Percentiles rank a stretch among this genome's conserved stretches.
Conservation (phyloP, 2,329 filamentous ascomycete genomes). For the Hypomyces rosellus region DNA sequence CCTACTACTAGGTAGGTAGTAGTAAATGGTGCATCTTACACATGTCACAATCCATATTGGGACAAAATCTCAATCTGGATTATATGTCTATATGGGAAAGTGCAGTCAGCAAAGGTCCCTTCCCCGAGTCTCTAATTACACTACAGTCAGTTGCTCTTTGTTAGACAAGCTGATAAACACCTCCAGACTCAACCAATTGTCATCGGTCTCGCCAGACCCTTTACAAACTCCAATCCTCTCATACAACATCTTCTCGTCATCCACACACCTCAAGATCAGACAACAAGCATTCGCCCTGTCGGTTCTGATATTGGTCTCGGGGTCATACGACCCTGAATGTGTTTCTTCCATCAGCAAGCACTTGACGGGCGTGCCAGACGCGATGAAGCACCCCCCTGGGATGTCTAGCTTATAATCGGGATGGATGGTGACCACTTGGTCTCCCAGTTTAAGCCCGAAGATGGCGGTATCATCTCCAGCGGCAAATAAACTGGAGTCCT, state of each 20-base stretch:
- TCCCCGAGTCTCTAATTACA: neutral
- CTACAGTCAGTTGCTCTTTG: constrained; percentile 2
- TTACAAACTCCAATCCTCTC: constrained; percentile 3
- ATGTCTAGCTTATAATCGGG: constrained; percentile 5
- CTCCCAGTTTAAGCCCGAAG: neutral
- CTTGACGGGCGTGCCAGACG: constrained; percentile 1
- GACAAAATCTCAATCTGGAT: too few relatives aligned
- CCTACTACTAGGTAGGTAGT: too few relatives aligned
- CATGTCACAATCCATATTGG: too few relatives aligned
- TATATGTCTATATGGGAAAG: too few relatives aligned
- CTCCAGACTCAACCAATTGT: constrained; percentile 1
- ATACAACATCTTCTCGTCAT: neutral
- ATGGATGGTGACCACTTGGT: neutral
- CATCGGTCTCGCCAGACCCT: neutral
- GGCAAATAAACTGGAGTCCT: neutral
- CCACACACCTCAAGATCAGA: neutral
- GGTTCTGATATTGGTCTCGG: neutral
- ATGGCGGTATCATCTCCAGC: neutral
- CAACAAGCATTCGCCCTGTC: neutral
- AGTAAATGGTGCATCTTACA: too few relatives aligned
- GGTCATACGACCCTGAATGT: neutral
- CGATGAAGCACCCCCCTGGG: neutral
- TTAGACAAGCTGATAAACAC: constrained; percentile 1
- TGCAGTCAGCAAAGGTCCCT: too few relatives aligned
- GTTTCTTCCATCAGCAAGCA: constrained; percentile 5